A percentile compares a stretch with the other conserved stretches of the same genome.
phyloP scores from a whole-genome alignment of 805 yeast species.

The Lipomyces lipofer region DNA sequence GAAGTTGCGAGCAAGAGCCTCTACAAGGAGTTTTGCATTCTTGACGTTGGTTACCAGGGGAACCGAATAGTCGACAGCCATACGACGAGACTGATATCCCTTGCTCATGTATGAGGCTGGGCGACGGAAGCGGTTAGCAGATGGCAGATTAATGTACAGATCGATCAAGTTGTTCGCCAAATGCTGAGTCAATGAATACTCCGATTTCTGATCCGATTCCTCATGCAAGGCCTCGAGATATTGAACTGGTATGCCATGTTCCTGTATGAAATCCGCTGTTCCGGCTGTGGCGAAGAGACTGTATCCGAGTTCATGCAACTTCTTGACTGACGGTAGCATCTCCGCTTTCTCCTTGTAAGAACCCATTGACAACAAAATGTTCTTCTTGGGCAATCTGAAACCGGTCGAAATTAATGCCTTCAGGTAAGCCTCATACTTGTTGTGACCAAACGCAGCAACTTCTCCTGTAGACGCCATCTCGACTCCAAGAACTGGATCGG shows the following conservation, averaged over 20 bases:
- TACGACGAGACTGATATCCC: constrained; percentile 98
- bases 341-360: constrained; percentile 96
- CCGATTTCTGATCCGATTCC: constrained; percentile 65
- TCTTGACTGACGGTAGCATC: constrained; percentile 81
- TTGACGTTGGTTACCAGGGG: constrained; percentile 97
- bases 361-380: constrained; percentile 90
- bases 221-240: constrained; percentile 76
- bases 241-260: constrained; percentile 91
- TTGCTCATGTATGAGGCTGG: constrained; percentile 97
- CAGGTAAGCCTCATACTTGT: constrained; percentile 95
- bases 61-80: constrained; percentile 98
- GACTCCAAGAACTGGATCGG: constrained; percentile 96
- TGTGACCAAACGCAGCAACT: constrained; percentile 94
- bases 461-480: constrained; percentile 99
- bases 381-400: constrained; percentile 90
- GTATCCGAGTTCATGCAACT: constrained; percentile 79
- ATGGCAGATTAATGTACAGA: constrained; percentile 93
- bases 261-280: constrained; percentile 96
- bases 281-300: constrained; percentile 97
- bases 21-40: constrained; percentile 91
- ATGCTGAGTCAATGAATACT: constrained; percentile 94
- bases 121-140: constrained; percentile 95
- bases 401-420: constrained; percentile 95
- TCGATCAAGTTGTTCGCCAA: constrained; percentile 96
- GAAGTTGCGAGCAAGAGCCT: constrained; percentile 65